A percentile compares a stretch with the other conserved stretches of the same genome.
phyloP scores from a whole-genome alignment of 768 basidiomycete genomes.

The Kwoniella dejecticola region DNA sequence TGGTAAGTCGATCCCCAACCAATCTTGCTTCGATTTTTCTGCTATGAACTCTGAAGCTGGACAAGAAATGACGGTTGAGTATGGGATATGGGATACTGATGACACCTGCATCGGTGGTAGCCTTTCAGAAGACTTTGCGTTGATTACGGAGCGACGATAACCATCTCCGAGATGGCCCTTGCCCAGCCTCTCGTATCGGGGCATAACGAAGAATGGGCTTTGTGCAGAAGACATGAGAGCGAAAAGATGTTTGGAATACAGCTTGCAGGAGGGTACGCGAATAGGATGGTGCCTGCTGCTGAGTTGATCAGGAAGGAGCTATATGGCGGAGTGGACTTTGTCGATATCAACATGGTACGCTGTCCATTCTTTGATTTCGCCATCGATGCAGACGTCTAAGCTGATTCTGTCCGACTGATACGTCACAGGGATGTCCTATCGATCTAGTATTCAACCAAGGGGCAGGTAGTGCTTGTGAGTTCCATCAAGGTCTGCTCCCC shows the following conservation, averaged over 20 bases:
- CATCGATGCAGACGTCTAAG: no score
- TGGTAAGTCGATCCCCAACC: conserved; percentile 61
- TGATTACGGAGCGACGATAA: conserved; percentile 85
- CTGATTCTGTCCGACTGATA: neutral
- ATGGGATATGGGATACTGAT: no score
- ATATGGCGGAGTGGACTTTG: conserved; percentile 73
- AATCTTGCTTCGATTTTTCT: neutral
- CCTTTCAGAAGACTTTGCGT: conserved; percentile 92
- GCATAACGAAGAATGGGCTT: conserved; percentile 91
- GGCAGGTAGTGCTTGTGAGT: conserved; percentile 83
- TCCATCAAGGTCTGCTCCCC: neutral
- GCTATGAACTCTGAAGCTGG: no score
- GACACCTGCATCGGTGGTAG: conserved; percentile 57
- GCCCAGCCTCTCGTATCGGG: conserved; percentile 83
- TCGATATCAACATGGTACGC: conserved; percentile 71
- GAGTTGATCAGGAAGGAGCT: conserved; percentile 76
- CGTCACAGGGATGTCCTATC: conserved; percentile 84
- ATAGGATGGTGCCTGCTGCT: conserved; percentile 71
- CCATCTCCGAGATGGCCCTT: conserved; percentile 97
- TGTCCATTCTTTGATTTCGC: no score
- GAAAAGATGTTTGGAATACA: conserved; percentile 89
- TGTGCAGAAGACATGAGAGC: conserved; percentile 82
- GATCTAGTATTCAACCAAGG: conserved; percentile 91
- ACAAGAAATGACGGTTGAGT: no score
- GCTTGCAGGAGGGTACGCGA: conserved; percentile 83